These are phyloP conservation scores for Cylindrotheca fusiformis DNA, from an alignment of 108 stramenopile species.

Conservation along the genomic window DNA sequence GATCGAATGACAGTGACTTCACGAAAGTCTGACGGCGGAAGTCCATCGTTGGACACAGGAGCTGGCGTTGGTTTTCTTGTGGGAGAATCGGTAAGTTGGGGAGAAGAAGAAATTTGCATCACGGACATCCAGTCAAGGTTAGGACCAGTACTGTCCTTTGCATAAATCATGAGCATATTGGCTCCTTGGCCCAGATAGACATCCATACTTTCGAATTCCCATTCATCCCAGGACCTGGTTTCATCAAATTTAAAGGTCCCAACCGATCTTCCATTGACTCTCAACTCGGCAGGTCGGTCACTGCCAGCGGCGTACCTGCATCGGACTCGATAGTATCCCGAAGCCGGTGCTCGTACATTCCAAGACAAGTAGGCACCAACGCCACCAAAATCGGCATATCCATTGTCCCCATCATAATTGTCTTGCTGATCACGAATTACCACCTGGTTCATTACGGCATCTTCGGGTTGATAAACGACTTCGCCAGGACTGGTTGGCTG, in stretches of 20 bases:
- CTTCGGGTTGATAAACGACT: slow-evolving; percentile 6
- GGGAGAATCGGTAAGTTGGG: neutral
- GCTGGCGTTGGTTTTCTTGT: neutral
- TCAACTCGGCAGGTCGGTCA: slow-evolving; percentile 6
- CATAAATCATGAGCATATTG: slow-evolving; percentile 3
- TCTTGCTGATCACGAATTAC: neutral
- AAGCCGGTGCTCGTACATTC: slow-evolving; percentile 9
- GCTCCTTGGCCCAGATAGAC: slow-evolving; percentile 11
- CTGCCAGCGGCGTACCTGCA: slow-evolving; percentile 16
- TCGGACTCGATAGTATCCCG: slow-evolving; percentile 13
- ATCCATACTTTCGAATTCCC: slow-evolving; percentile 1
- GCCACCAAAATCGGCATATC: slow-evolving; percentile 22
- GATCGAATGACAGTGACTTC: slow-evolving; percentile 1
- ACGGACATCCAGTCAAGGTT: slow-evolving; percentile 22
- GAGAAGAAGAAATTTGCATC: neutral
- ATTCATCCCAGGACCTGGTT: slow-evolving; percentile 5
- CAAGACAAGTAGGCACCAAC: slow-evolving; percentile 18
- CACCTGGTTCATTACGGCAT: neutral
- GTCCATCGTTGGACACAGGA: neutral
- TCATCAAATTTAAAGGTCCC: slow-evolving; percentile 3
- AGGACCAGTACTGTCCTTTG: slow-evolving; percentile 17
- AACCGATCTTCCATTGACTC: neutral
- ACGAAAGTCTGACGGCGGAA: slow-evolving; percentile 1
- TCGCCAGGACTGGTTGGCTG: neutral
- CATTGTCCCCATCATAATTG: slow-evolving; percentile 17